Evolutionary conservation across 768 basidiomycete species (phyloP).

Genomic region (Leccinum obscurum): DNA sequence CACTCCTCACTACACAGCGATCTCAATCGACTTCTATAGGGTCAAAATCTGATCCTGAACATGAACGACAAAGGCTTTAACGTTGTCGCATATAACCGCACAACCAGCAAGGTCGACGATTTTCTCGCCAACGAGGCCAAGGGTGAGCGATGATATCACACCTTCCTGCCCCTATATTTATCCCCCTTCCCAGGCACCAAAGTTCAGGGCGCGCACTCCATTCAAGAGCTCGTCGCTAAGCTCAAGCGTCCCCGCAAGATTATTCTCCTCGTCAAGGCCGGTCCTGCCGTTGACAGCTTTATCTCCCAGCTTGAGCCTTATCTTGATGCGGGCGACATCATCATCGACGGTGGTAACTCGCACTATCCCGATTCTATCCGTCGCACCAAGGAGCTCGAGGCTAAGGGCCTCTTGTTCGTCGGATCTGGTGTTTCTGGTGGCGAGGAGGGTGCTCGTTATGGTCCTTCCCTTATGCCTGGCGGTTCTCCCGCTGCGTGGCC

Average conservation of each 20-base stretch:
- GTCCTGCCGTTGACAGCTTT: constrained; percentile 93
- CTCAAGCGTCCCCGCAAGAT: constrained; percentile 97
- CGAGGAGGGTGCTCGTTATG: constrained; percentile 96
- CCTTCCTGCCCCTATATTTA: constrained; percentile 19
- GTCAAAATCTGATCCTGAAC: constrained; percentile 96
- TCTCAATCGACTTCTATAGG: constrained; percentile 45
- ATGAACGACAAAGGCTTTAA: constrained; percentile 99
- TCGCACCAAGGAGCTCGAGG: constrained; percentile 87
- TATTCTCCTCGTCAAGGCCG: constrained; percentile 98
- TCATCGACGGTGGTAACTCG: constrained; percentile 99
- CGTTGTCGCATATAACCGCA: constrained; percentile 97
- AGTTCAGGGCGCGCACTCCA: constrained; percentile 90
- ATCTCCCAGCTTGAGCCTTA: constrained; percentile 85
- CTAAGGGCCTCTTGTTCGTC: constrained; percentile 94
- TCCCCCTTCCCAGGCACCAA: constrained; percentile 71
- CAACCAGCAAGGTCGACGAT: constrained; percentile 90
- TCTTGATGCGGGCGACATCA: constrained; percentile 95
- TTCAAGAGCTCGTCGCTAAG: constrained; percentile 88
- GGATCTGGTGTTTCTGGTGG: constrained; percentile 99
- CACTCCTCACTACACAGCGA: constrained; percentile 12
- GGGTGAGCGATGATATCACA: constrained; percentile 56
- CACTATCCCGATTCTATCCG: constrained; percentile 99
- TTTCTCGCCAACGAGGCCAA: constrained; percentile 98
- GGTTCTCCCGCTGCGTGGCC: constrained; percentile 95
- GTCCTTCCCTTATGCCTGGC: constrained; percentile 99